Base-by-base conservation (phyloP, 352 stramenopile genomes). In the Phytophthora podocarpi region DNA sequence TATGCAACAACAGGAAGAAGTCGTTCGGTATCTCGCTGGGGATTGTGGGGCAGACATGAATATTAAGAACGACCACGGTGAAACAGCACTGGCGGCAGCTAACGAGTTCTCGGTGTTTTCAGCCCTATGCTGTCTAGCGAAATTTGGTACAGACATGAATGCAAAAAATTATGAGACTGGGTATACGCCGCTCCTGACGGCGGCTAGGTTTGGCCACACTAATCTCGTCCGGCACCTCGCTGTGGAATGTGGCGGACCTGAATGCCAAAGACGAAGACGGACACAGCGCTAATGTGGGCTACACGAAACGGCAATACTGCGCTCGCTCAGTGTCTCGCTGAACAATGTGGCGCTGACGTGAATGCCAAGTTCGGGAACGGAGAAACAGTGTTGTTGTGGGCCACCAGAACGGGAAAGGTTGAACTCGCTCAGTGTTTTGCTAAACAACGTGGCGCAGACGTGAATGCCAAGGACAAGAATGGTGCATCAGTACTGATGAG, bases 1-100 rank as follows among this genome's bases (percentile, higher is more conserved):
- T n/a, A n/a, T n/a, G n/a, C n/a, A n/a, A n/a, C n/a, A n/a, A n/a
- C n/a, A n/a, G n/a, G n/a, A n/a, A n/a, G 21, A 51, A 10, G 18
- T 43, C 12, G 46, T 54, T 3, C 30, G 9, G 31, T 54, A 43
- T 34, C 21, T 54, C 3, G 13, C 9, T 8, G 31, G 34, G 32
- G 6, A 42, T 11, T 32, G 13, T 10, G 13, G 13, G 4, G 30
- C 8, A 5, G 6, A 42, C 20, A 31, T 54, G 16, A 41, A 41
- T n/a, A 9, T 7, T 4, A 24, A 27, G 27, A 8, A 20, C 4
- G 10, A 28, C 3, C 21, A 28, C 4, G 34, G 31, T 12, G 9
- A 27, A 3, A 35, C 51, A 42, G 37, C 36, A 21, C 26, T 59
- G n/a, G 39, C 37, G 24, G n/a, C 8, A n/a, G 48, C 48, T 23